These are phyloP conservation scores for Pseudogymnoascus verrucosus DNA, from an alignment of 2,329 filamentous ascomycete species.

Conservation along the genomic window DNA sequence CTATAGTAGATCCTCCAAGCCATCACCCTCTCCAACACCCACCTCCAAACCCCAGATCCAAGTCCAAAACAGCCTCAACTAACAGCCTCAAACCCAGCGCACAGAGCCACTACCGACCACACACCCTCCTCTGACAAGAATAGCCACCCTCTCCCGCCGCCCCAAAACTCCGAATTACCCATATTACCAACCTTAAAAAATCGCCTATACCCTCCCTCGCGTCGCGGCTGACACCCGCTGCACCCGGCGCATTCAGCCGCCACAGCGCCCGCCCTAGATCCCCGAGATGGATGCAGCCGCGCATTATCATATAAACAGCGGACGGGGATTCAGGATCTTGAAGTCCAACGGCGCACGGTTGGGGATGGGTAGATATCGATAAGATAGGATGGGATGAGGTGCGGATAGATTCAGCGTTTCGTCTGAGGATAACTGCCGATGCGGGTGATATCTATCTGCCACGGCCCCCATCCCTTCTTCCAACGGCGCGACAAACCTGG, in stretches of 20 bases:
- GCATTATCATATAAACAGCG: neutral
- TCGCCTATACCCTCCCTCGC: neutral
- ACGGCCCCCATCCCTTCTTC: neutral
- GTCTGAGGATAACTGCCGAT: neutral
- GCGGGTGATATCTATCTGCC: slow-evolving; percentile 3
- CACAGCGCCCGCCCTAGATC: neutral
- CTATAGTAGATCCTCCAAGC: neutral
- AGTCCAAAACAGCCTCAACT: neutral
- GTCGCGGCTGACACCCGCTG: neutral
- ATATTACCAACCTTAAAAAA: neutral
- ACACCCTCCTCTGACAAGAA: neutral
- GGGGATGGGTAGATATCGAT: neutral
- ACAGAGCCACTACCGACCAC: neutral
- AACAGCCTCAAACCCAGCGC: neutral
- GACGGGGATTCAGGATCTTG: neutral
- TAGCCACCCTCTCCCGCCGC: neutral
- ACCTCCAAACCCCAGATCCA: neutral
- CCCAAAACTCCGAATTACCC: neutral
- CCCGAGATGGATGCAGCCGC: neutral
- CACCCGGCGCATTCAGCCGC: slow-evolving; percentile 1
- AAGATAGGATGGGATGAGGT: neutral
- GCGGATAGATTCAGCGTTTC: neutral
- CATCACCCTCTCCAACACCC: neutral
- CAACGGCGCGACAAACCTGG: neutral
- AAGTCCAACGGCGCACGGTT: neutral